Evolutionary conservation across 2,329 filamentous ascomycete genomes (phyloP), one percentile per base, ranked within the genome.

Genomic region (Xylaria sp.): DNA sequence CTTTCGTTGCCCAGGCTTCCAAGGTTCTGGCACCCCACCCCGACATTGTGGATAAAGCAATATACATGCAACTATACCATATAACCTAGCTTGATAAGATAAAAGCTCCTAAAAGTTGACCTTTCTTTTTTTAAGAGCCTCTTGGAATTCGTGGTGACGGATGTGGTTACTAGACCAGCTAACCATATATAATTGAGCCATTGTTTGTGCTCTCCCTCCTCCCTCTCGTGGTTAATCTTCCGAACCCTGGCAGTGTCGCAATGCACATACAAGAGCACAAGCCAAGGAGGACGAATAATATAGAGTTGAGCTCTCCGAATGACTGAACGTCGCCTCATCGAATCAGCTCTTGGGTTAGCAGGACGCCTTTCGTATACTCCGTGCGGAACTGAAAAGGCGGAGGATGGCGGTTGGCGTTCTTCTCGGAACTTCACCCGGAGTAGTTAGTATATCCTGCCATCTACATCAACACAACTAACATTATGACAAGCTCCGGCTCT

Each of bases 361-460:
- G 76, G 76, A 70, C 76, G 76, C 68, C 75, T 78, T 71, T 75
- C 74, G 57, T 71, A 76, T 59, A 66, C 72, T 64, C 74, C 76
- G 46, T 73, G 72, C 46, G 71, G 69, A 51, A 51, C 71, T 62
- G 69, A 68, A 44, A 75, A 74, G 71, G 67, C 74, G 63, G 76
- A 75, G 65, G 73, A 76, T 72, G 63, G 74, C 70, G 74, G 74
- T 61, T 78, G 76, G 76, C 71, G 73, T 53, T 76, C 74, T 57
- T 74, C 76, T 56, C 72, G 76, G 42, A 69, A 73, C 48, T 71
- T 76, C 54, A 20, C 69, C 59, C 74, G 71, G 59, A 66, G 70
- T 70, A 70, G 76, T 76, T 67, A 40, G 70, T 74, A 23, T 44
- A 58, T 49, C 38, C 38, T 23, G 33, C 4, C 58, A 54, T 40